Conservation (phyloP, 306 rosid species). For the Ziziphus jujuba region DNA sequence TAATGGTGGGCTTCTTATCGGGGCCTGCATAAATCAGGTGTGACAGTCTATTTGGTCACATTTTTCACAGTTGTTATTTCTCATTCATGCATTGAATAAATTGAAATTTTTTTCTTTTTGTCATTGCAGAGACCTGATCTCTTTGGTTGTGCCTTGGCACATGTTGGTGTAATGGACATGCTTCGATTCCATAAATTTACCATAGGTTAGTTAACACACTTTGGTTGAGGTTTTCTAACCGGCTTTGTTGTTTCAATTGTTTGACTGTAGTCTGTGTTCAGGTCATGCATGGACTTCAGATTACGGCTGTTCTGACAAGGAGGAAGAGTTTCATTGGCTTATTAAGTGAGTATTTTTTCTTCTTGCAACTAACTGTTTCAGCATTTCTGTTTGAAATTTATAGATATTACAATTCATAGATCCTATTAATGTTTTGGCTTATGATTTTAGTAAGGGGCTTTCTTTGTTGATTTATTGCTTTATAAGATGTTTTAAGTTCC, state of each 20-base stretch:
- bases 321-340: conserved; percentile 88
- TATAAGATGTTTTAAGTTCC: too few species aligned
- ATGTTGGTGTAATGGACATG: conserved; percentile 99
- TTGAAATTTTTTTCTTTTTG: background rate
- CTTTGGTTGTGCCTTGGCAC: conserved; percentile 93
- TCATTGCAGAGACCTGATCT: conserved; percentile 82
- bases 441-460: too few species aligned
- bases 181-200: conserved; percentile 94
- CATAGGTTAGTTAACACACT: conserved; percentile 55
- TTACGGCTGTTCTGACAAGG: conserved; percentile 87
- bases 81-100: background rate
- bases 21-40: conserved; percentile 94
- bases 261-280: conserved; percentile 22
- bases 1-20: conserved; percentile 94
- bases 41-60: background rate
- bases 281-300: conserved; percentile 98
- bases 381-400: too few species aligned
- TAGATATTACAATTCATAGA: too few species aligned
- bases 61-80: background rate
- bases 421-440: too few species aligned
- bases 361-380: background rate
- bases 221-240: conserved; percentile 13
- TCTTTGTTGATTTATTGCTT: too few species aligned
- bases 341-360: conserved; percentile 59
- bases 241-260: background rate